Conservation (phyloP, 495 filamentous ascomycete genomes). For the Penicillium psychrofluorescens region DNA sequence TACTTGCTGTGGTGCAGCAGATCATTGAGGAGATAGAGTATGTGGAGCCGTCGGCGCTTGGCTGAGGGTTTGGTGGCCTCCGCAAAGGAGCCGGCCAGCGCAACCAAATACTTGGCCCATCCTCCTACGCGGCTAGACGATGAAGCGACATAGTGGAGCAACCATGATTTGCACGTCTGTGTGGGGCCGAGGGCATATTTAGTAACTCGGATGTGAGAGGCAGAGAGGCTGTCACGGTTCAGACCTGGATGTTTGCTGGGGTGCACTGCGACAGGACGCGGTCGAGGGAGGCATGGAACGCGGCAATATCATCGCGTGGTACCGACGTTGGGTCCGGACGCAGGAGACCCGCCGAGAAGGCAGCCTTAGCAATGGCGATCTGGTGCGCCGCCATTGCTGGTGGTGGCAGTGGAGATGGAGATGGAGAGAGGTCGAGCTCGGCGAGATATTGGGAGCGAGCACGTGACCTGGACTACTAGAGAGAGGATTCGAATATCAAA, state of each 20-base stretch:
- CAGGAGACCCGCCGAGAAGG: constrained; percentile 67
- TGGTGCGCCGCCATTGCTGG: constrained; percentile 61
- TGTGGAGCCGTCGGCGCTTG: constrained; percentile 64
- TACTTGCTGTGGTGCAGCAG: constrained; percentile 70
- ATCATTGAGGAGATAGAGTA: constrained; percentile 81
- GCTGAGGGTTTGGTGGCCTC: constrained; percentile 38
- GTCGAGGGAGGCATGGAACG: constrained; percentile 63
- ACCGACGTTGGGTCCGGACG: constrained; percentile 68
- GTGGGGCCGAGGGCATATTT: constrained; percentile 33
- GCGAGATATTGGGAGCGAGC: too few species aligned
- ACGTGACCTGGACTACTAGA: too few species aligned
- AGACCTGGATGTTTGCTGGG: constrained; percentile 89
- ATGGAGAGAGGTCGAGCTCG: too few species aligned
- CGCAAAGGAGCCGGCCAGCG: constrained; percentile 55
- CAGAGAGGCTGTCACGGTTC: constrained; percentile 39
- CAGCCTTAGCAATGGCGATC: constrained; percentile 74
- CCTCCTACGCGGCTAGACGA: constrained; percentile 60
- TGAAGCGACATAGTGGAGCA: constrained; percentile 60
- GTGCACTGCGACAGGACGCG: constrained; percentile 67
- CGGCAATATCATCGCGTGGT: constrained; percentile 61
- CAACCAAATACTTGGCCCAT: constrained; percentile 70
- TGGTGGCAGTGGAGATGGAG: neutral
- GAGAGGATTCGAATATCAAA: too few species aligned
- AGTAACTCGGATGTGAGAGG: constrained; percentile 26
- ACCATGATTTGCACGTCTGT: constrained; percentile 85